Conservation (phyloP, 2,329 filamentous ascomycete species). For the Lasiodiplodia gonubiensis region DNA sequence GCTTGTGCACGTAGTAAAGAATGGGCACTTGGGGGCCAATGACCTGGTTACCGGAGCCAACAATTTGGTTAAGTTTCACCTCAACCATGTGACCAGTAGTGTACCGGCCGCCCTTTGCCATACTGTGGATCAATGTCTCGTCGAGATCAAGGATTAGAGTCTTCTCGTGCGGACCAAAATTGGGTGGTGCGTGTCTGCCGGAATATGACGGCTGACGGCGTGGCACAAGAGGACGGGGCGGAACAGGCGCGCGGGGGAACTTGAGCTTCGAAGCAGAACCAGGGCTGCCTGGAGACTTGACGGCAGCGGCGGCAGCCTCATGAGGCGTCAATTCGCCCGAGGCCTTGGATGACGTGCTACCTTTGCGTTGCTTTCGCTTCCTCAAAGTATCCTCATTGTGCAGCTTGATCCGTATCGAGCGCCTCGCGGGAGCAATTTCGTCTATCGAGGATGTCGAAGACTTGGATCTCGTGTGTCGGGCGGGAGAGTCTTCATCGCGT, state of each 20-base stretch:
- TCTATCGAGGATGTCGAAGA: conserved; percentile 60
- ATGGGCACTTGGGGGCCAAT: conserved; percentile 92
- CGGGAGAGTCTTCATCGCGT: conserved; percentile 47
- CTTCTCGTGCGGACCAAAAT: conserved; percentile 67
- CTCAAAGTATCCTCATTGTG: conserved; percentile 78
- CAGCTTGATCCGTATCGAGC: conserved; percentile 90
- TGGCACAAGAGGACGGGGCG: conserved; percentile 88
- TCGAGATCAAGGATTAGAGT: conserved; percentile 95
- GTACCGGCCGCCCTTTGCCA: conserved; percentile 95
- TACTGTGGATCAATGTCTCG: conserved; percentile 96
- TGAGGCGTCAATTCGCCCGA: conserved; percentile 45
- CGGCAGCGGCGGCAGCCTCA: conserved; percentile 67
- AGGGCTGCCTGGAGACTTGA: conserved; percentile 93
- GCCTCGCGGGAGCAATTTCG: conserved; percentile 70
- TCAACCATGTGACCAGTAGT: conserved; percentile 99
- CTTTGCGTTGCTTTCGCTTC: conserved; percentile 74
- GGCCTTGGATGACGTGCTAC: conserved; percentile 43
- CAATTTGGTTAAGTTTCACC: conserved; percentile 79
- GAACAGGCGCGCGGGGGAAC: conserved; percentile 88
- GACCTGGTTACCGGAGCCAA: conserved; percentile 70
- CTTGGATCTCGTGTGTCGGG: conserved; percentile 68
- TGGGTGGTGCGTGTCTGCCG: conserved; percentile 38
- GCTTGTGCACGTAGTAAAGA: conserved; percentile 97
- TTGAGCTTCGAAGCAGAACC: conserved; percentile 62
- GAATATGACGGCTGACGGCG: conserved; percentile 88